phyloP scores from a whole-genome alignment of 257 asterid species.

The Jasminum sambac region DNA sequence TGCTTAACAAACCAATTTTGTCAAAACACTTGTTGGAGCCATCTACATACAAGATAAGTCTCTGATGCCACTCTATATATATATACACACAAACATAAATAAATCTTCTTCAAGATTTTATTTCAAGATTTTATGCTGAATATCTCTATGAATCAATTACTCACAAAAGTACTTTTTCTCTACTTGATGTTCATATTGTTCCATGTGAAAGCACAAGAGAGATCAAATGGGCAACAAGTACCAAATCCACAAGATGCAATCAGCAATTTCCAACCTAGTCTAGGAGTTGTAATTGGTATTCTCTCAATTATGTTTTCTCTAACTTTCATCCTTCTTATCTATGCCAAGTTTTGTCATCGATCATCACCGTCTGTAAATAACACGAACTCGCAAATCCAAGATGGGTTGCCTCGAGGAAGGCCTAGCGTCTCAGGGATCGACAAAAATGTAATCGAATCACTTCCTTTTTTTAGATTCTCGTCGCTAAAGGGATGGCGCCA shows the following conservation, averaged over 20 bases:
- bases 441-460: conserved; percentile 49
- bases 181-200: conserved; percentile 26
- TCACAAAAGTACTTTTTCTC: conserved; percentile 24
- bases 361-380: conserved; percentile 24
- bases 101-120: not conserved
- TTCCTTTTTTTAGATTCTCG: conserved; percentile 58
- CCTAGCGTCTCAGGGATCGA: conserved; percentile 43
- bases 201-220: conserved; percentile 31
- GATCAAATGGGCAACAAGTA: conserved; percentile 13
- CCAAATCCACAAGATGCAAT: conserved; percentile 28
- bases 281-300: conserved; percentile 70
- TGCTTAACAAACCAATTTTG: conserved; percentile 26
- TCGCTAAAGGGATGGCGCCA: conserved; percentile 44
- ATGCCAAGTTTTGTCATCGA: conserved; percentile 75
- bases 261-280: conserved; percentile 61
- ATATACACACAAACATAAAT: no score
- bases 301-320: conserved; percentile 61
- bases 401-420: conserved; percentile 39
- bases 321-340: conserved; percentile 67
- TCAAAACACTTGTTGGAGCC: conserved; percentile 26
- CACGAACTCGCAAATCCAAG: conserved; percentile 33
- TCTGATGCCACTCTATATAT: conserved; percentile 17
- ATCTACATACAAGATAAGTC: conserved; percentile 33
- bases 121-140: conserved; percentile 12
- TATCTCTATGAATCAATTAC: conserved; percentile 21